Conservation (phyloP, 345 rosid species). For the Gynandropsis gynandra region DNA sequence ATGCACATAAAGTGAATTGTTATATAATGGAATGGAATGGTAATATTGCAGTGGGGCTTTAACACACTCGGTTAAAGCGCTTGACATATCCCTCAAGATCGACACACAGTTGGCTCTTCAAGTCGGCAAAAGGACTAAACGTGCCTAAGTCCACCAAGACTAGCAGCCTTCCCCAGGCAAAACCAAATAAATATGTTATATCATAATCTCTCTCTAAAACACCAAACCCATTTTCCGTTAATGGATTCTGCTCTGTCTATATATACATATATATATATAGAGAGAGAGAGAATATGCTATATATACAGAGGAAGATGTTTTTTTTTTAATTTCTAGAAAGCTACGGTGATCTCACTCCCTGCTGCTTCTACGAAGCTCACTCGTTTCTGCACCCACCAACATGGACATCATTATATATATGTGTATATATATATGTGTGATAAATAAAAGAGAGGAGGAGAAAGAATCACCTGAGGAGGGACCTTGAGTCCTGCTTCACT, state of each 20-base stretch:
- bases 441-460: no score
- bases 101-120: conserved; percentile 83
- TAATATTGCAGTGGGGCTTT: conserved; percentile 63
- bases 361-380: conserved; percentile 75
- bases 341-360: conserved; percentile 56
- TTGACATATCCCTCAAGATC: conserved; percentile 87
- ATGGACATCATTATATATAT: conserved; percentile 3
- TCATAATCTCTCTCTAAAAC: no score
- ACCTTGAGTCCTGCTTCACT: conserved; percentile 30
- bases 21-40: not conserved
- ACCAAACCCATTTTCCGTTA: no score
- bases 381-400: conserved; percentile 50
- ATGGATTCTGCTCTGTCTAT: no score
- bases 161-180: no score
- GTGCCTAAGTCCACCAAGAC: no score
- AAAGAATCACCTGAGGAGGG: conserved; percentile 40
- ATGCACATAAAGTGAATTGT: not conserved
- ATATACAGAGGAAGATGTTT: no score
- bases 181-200: no score
- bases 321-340: no score
- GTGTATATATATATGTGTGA: not conserved
- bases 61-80: conserved; percentile 89
- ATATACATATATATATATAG: no score
- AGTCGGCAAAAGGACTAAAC: conserved; percentile 87
- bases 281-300: no score